Evolutionary conservation across 129 eudicot species (phyloP).

Genomic region (Flaveria linearis): DNA sequence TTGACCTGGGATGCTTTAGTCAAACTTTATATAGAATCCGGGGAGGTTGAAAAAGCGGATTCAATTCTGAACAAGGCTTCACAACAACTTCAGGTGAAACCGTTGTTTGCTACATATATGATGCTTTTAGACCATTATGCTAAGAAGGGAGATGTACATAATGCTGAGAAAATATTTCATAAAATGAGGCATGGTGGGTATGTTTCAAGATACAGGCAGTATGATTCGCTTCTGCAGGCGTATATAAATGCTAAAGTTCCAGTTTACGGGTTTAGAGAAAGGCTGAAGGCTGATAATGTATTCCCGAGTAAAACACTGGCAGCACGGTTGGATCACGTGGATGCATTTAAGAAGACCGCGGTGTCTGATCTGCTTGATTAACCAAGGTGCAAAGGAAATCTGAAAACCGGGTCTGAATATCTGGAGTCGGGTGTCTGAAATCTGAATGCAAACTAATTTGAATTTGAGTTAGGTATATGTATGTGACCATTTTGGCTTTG

Average conservation of each 20-base stretch:
- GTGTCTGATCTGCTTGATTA: constrained; percentile 69
- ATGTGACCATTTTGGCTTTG: not conserved
- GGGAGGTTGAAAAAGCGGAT: constrained; percentile 84
- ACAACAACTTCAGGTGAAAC: constrained; percentile 39
- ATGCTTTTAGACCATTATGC: constrained; percentile 64
- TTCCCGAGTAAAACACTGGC: constrained; percentile 52
- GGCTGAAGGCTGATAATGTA: constrained; percentile 77
- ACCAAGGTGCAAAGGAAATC: constrained; percentile 26
- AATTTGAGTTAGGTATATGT: not conserved
- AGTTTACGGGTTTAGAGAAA: constrained; percentile 70
- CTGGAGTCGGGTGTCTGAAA: not conserved
- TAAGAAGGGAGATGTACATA: constrained; percentile 70
- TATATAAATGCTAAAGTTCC: constrained; percentile 67
- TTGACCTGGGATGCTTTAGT: constrained; percentile 73
- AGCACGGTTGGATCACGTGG: constrained; percentile 46
- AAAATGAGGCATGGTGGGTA: constrained; percentile 70
- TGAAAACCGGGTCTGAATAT: not conserved
- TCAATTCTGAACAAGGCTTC: constrained; percentile 54
- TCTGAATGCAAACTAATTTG: not conserved
- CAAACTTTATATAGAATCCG: constrained; percentile 63
- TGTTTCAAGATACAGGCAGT: constrained; percentile 42
- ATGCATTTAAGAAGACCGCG: constrained; percentile 58
- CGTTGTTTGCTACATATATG: constrained; percentile 48
- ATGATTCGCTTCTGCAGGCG: constrained; percentile 51
- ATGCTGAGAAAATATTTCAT: constrained; percentile 67